phyloP scores from a whole-genome alignment of 192 early-diverging fungal genomes.

The Mycoemilia scoparia region DNA sequence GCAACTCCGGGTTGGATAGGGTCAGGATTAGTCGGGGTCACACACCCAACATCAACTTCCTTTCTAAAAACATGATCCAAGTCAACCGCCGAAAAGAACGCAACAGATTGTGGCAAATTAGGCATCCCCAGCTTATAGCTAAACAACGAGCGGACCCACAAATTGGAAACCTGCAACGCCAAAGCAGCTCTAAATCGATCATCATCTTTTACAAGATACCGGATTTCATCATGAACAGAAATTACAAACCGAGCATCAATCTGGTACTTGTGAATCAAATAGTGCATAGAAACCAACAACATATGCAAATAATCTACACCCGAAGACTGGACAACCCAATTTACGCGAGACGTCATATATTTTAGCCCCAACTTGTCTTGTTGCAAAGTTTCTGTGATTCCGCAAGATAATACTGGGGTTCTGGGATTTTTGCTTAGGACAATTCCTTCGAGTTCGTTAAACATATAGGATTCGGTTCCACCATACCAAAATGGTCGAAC shows the following conservation, averaged over 20 bases:
- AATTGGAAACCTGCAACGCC: slow-evolving; percentile 77
- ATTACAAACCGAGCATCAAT: slow-evolving; percentile 75
- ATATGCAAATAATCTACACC: slow-evolving; percentile 95
- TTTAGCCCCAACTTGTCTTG: slow-evolving; percentile 32
- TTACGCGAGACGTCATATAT: slow-evolving; percentile 74
- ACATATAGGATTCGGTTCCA: slow-evolving; percentile 86
- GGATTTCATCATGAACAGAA: slow-evolving; percentile 86
- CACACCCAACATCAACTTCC: slow-evolving; percentile 68
- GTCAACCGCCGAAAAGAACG: slow-evolving; percentile 91
- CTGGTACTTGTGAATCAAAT: slow-evolving; percentile 54
- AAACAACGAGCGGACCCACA: slow-evolving; percentile 86
- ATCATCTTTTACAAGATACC: slow-evolving; percentile 67
- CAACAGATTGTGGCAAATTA: slow-evolving; percentile 70
- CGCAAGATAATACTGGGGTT: slow-evolving; percentile 76
- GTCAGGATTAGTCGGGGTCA: slow-evolving; percentile 60
- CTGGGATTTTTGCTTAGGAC: slow-evolving; percentile 48
- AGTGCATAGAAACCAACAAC: slow-evolving; percentile 69
- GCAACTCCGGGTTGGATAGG: slow-evolving; percentile 35
- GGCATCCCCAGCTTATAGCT: slow-evolving; percentile 66
- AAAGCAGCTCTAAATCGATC: slow-evolving; percentile 54
- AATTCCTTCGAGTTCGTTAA: slow-evolving; percentile 75
- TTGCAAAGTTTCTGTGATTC: slow-evolving; percentile 71
- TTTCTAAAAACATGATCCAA: slow-evolving; percentile 83
- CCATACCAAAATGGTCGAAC: slow-evolving; percentile 58
- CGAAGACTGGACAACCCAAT: slow-evolving; percentile 97